Evolutionary conservation across 169 alveolate genomes (phyloP).

Genomic region (Eimeria tenella): DNA sequence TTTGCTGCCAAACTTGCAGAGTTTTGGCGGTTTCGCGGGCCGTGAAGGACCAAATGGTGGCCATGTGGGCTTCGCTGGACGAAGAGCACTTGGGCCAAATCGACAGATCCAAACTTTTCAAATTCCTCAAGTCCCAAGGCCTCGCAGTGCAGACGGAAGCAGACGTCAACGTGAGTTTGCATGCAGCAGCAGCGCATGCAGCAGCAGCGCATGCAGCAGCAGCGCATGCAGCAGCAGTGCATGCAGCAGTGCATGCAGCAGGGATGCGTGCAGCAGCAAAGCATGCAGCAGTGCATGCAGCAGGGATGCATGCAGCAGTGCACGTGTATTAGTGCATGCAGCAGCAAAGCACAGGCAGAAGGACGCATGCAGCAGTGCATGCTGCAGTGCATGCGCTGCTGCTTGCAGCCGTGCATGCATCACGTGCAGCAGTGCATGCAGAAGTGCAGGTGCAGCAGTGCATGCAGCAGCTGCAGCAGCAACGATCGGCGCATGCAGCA

Average conservation of each 20-base stretch:
- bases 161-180: constrained; percentile 79
- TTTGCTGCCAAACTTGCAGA: background rate
- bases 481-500: constrained; percentile 7
- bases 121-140: constrained; percentile 83
- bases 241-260: background rate
- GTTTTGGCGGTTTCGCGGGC: background rate
- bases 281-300: background rate
- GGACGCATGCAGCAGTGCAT: background rate
- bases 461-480: constrained; percentile 41
- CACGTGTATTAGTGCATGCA: background rate
- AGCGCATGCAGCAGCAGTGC: background rate
- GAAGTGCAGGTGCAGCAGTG: background rate
- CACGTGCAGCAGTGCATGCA: background rate
- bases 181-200: constrained; percentile 43
- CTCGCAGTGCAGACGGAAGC: constrained; percentile 79
- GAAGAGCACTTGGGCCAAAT: constrained; percentile 85
- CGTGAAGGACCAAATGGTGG: constrained; percentile 81
- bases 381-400: background rate
- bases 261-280: background rate
- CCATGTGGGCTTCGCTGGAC: constrained; percentile 83
- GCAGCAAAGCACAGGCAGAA: background rate
- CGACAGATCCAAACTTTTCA: constrained; percentile 80
- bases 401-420: background rate
- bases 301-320: background rate
- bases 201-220: constrained; percentile 1